These are phyloP conservation scores for Blastobotrys arbuscula DNA, from an alignment of 1,139 yeast genomes.

Conservation along the genomic window DNA sequence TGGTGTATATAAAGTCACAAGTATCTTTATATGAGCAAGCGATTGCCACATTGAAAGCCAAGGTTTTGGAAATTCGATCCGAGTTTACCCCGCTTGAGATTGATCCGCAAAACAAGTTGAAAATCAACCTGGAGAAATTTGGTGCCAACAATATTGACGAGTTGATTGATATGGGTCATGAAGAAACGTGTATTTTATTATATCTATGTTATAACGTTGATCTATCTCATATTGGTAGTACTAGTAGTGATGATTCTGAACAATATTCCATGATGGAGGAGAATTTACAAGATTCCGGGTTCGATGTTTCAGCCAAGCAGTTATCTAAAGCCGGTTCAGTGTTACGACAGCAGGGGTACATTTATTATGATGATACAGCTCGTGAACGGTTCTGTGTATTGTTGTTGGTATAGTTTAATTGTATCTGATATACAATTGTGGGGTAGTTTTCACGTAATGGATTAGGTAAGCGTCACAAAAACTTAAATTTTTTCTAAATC, in stretches of 20 bases:
- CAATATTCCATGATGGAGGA: slow-evolving; percentile 6
- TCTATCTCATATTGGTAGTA: background rate
- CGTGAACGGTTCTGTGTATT: slow-evolving; percentile 14
- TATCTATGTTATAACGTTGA: slow-evolving; percentile 12
- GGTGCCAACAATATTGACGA: slow-evolving; percentile 12
- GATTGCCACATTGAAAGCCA: background rate
- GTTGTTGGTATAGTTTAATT: background rate
- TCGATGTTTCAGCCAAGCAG: slow-evolving; percentile 1
- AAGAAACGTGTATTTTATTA: slow-evolving; percentile 19
- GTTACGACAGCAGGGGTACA: slow-evolving; percentile 13
- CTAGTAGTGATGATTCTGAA: background rate
- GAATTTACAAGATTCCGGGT: slow-evolving; percentile 4
- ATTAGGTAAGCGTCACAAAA: too few species aligned
- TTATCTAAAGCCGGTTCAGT: slow-evolving; percentile 13
- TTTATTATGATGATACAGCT: slow-evolving; percentile 13
- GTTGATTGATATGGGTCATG: slow-evolving; percentile 18
- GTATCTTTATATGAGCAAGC: background rate
- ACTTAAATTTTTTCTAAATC: too few species aligned
- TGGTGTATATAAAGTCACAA: background rate
- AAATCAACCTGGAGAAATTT: background rate
- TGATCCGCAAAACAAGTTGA: background rate
- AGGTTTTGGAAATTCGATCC: background rate
- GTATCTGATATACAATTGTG: too few species aligned
- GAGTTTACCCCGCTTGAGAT: background rate
- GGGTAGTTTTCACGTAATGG: too few species aligned